Evolutionary conservation across 1,284 basidiomycete genomes (phyloP), one percentile per base, ranked within the genome.

Genomic region (Moesziomyces sp.): DNA sequence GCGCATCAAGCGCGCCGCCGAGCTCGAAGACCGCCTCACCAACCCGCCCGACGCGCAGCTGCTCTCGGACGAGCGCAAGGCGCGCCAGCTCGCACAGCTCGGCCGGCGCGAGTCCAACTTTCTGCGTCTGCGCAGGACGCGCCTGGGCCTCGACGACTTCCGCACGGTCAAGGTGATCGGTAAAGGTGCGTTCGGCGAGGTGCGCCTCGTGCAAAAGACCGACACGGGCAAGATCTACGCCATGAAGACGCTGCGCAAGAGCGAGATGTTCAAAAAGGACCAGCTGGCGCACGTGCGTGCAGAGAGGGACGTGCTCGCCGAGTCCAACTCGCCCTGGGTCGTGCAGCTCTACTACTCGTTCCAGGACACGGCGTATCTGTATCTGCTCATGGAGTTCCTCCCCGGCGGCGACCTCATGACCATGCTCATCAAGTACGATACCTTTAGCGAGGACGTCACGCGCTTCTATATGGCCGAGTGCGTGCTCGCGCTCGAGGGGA

Each of bases 401-500:
- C 95, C 96, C 30, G 96, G 96, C 47, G 96, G 96, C 23, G 96
- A 99, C 85, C 87, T 99, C 67, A 98, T 99, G 96, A 89, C 91
- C 40, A 99, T 98, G 96, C 88, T 99, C 74, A 99, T 99, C 91
- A 98, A 98, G 86, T 98, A 99, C 86, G 96, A 99, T 85, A 93
- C 96, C 1, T 99, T 99, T 86, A 94, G 93, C 10, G 96, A 99
- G 85, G 96, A 99, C 83, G 96, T 99, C 42, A 97, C 94, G 35
- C 91, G 97, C 59, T 99, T 99, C 86, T 99, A 99, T 86, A 97
- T 99, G 90, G 96, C 96, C 45, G 96, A 99, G 86, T 97, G 94
- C 84, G 94, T 98, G 58, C 88, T 99, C 35, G 96, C 96, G 21
- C 95, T 99, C 68, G 96, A 99, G 85, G 96, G 95, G 1, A 96